These are phyloP conservation scores for Haberlea rhodopensis DNA, from an alignment of 257 asterid genomes.

Conservation along the genomic window DNA sequence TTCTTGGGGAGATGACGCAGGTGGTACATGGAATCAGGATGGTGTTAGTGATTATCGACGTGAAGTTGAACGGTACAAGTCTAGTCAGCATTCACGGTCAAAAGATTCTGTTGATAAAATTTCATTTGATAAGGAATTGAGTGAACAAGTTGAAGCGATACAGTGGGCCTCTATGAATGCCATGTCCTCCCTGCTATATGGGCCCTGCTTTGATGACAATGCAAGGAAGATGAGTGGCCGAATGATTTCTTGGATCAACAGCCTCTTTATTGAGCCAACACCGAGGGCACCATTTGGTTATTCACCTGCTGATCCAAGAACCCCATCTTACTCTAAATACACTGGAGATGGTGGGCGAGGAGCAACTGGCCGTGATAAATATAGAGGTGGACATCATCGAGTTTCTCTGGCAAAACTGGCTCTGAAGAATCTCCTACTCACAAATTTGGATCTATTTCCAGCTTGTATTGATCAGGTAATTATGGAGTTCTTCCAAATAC, in stretches of 20 bases:
- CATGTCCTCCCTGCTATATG: slow-evolving; percentile 95
- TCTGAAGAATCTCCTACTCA: slow-evolving; percentile 88
- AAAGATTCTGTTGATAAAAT: slow-evolving; percentile 92
- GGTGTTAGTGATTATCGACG: slow-evolving; percentile 92
- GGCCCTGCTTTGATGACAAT: slow-evolving; percentile 98
- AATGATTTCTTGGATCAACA: slow-evolving; percentile 96
- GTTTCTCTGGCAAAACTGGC: slow-evolving; percentile 91
- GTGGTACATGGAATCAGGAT: slow-evolving; percentile 91
- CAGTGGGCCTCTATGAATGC: slow-evolving; percentile 99
- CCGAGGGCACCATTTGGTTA: slow-evolving; percentile 96
- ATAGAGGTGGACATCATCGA: slow-evolving; percentile 92
- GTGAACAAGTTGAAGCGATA: slow-evolving; percentile 97
- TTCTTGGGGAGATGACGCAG: slow-evolving; percentile 91
- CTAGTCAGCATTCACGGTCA: slow-evolving; percentile 89
- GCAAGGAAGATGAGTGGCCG: slow-evolving; percentile 99
- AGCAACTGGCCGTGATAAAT: slow-evolving; percentile 82
- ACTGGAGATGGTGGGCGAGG: slow-evolving; percentile 85
- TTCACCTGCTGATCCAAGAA: slow-evolving; percentile 99
- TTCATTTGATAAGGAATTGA: slow-evolving; percentile 88
- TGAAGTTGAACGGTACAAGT: slow-evolving; percentile 98
- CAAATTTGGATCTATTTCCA: slow-evolving; percentile 94
- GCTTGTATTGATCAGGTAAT: slow-evolving; percentile 99
- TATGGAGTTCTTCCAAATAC: slow-evolving; percentile 10
- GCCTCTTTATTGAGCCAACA: slow-evolving; percentile 95
- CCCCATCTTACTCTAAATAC: slow-evolving; percentile 84